Evolutionary conservation across 768 basidiomycete genomes (phyloP).

Genomic region (Boletus barrowsii): DNA sequence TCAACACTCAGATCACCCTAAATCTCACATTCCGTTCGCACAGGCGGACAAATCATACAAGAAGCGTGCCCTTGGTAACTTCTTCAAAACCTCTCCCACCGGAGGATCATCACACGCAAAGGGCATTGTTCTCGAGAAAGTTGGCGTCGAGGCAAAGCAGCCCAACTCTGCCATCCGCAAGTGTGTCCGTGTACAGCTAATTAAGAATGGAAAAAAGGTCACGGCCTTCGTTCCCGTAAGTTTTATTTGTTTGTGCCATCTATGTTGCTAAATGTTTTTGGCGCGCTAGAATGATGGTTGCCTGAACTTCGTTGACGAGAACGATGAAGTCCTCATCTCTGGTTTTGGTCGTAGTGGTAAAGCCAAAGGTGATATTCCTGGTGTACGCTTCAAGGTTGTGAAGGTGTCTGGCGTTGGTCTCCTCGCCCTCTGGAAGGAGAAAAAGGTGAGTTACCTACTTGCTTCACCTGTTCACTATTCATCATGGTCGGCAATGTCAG

Average conservation of each 20-base stretch:
- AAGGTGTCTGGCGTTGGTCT: slow-evolving; percentile 99
- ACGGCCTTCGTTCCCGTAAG: slow-evolving; percentile 98
- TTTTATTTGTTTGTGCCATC: slow-evolving; percentile 15
- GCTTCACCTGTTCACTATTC: not conserved
- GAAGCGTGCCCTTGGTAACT: slow-evolving; percentile 98
- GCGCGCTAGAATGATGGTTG: slow-evolving; percentile 83
- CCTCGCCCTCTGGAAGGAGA: slow-evolving; percentile 97
- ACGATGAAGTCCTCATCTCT: slow-evolving; percentile 99
- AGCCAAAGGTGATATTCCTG: slow-evolving; percentile 99
- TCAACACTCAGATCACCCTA: not conserved
- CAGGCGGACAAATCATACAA: slow-evolving; percentile 99
- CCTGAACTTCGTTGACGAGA: slow-evolving; percentile 98
- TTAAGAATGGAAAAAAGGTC: slow-evolving; percentile 99
- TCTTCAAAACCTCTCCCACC: slow-evolving; percentile 99
- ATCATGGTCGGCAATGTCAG: slow-evolving; percentile 32
- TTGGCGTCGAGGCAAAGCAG: slow-evolving; percentile 99
- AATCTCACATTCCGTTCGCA: slow-evolving; percentile 16
- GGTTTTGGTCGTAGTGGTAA: slow-evolving; percentile 99
- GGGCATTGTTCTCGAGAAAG: slow-evolving; percentile 99
- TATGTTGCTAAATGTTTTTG: slow-evolving; percentile 4
- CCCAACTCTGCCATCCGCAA: slow-evolving; percentile 99
- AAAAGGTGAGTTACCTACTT: slow-evolving; percentile 66
- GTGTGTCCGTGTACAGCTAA: slow-evolving; percentile 99
- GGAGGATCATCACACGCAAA: slow-evolving; percentile 99
- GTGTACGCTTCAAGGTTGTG: slow-evolving; percentile 99